phyloP scores from a whole-genome alignment of 2,329 filamentous ascomycete species.

The Claviceps purpurea region DNA sequence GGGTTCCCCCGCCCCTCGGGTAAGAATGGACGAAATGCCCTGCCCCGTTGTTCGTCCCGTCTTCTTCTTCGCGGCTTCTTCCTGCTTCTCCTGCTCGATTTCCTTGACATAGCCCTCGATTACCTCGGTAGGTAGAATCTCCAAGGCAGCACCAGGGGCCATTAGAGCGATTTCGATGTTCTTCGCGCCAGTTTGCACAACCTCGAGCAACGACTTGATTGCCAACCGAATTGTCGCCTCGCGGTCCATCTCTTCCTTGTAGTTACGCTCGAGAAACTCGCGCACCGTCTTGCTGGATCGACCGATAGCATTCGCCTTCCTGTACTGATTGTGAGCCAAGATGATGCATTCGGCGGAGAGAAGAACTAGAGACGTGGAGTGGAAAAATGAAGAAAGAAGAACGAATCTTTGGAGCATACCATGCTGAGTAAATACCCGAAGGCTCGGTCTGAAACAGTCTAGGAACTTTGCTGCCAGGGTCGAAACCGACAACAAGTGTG shows the following conservation, averaged over 20 bases:
- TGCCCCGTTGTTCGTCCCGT: conserved; percentile 59
- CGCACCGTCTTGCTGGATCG: conserved; percentile 97
- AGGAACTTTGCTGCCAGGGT: conserved; percentile 78
- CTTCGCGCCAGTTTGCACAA: conserved; percentile 97
- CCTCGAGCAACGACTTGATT: conserved; percentile 95
- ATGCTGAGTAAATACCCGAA: conserved; percentile 98
- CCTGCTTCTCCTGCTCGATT: conserved; percentile 98
- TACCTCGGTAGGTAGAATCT: conserved; percentile 89
- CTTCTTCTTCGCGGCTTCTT: conserved; percentile 97
- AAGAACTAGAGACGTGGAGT: no score
- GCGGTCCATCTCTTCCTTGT: conserved; percentile 95
- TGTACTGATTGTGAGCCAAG: conserved; percentile 22
- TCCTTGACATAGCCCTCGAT: conserved; percentile 97
- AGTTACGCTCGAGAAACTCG: conserved; percentile 96
- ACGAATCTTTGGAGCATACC: conserved; percentile 38
- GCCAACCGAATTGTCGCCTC: conserved; percentile 93
- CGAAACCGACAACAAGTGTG: conserved; percentile 96
- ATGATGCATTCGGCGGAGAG: conserved; percentile 5
- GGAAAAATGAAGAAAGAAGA: background rate
- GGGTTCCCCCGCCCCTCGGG: conserved; percentile 38
- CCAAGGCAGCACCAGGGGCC: conserved; percentile 79
- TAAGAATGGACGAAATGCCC: conserved; percentile 60
- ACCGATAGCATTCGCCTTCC: conserved; percentile 98
- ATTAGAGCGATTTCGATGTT: conserved; percentile 99
- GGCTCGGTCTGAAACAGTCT: conserved; percentile 96